phyloP scores from a whole-genome alignment of 1,139 yeast species.

The Scheffersomyces parashehatae region DNA sequence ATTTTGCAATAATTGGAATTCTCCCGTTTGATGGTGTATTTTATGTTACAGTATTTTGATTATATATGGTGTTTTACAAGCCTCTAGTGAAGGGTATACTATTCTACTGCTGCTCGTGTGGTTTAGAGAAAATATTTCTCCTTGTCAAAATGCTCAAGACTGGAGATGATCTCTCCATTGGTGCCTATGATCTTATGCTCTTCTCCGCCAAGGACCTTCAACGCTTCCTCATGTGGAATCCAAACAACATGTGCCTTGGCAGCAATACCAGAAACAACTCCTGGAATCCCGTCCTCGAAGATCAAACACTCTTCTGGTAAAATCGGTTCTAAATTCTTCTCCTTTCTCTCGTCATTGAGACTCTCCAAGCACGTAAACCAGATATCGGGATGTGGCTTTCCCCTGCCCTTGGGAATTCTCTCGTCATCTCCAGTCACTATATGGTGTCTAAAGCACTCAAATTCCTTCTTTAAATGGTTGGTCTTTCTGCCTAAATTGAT shows the following conservation, averaged over 20 bases:
- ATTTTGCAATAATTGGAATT: too few relatives aligned
- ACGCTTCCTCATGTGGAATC: constrained; percentile 84
- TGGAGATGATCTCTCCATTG: constrained; percentile 56
- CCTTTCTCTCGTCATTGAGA: constrained; percentile 51
- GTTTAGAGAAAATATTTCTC: constrained; percentile 39
- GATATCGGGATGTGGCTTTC: constrained; percentile 92
- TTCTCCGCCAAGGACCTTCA: constrained; percentile 47
- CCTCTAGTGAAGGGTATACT: too few relatives aligned
- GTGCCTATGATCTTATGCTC: constrained; percentile 49
- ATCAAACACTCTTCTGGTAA: constrained; percentile 77
- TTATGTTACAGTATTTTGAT: too few relatives aligned
- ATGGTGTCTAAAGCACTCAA: constrained; percentile 63
- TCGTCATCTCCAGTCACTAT: constrained; percentile 87
- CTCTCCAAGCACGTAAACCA: constrained; percentile 80
- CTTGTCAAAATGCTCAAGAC: constrained; percentile 57
- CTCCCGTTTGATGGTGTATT: too few relatives aligned
- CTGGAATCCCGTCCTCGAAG: constrained; percentile 94
- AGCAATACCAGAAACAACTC: constrained; percentile 76
- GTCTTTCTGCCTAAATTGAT: constrained; percentile 69
- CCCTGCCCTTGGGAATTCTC: constrained; percentile 78
- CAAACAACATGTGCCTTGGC: constrained; percentile 88
- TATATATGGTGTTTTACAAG: too few relatives aligned
- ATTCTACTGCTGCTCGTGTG: neutral
- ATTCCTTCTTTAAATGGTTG: constrained; percentile 58
- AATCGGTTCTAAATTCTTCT: constrained; percentile 44